Conservation (phyloP, 371 early-diverging fungal species). For the Entomophthora muscae region DNA sequence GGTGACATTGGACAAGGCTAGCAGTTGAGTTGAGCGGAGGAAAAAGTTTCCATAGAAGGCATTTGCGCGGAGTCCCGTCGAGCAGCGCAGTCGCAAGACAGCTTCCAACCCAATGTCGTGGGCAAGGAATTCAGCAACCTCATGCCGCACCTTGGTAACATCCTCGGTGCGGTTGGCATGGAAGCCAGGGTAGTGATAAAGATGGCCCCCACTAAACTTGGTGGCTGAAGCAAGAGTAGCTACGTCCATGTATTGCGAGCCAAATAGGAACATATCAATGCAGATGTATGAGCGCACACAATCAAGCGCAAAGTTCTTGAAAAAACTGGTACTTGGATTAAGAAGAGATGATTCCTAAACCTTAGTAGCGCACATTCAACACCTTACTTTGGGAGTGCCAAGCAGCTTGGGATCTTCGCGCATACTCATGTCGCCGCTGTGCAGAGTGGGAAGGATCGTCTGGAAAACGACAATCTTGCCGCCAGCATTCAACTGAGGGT, state of each 20-base stretch:
- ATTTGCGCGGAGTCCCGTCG: constrained; percentile 61
- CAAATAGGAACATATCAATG: constrained; percentile 87
- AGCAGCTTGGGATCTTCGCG: constrained; percentile 73
- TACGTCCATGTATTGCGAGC: constrained; percentile 78
- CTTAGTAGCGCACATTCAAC: background rate
- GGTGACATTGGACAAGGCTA: constrained; percentile 85
- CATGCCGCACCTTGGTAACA: constrained; percentile 70
- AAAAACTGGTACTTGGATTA: constrained; percentile 69
- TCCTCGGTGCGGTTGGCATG: constrained; percentile 74
- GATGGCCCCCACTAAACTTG: constrained; percentile 87
- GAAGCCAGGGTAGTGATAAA: constrained; percentile 91
- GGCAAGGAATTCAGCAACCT: constrained; percentile 67
- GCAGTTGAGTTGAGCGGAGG: constrained; percentile 83
- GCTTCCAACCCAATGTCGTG: constrained; percentile 86
- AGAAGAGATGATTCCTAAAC: constrained; percentile 55
- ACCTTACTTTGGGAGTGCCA: constrained; percentile 51
- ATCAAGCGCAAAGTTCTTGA: constrained; percentile 85
- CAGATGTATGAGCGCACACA: constrained; percentile 83
- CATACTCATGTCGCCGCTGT: constrained; percentile 57
- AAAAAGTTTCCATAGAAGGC: constrained; percentile 95
- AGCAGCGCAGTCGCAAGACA: constrained; percentile 87
- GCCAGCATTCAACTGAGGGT: constrained; percentile 42
- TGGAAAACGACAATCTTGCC: constrained; percentile 83
- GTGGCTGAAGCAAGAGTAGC: constrained; percentile 65
- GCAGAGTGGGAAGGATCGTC: constrained; percentile 61